Evolutionary conservation across 129 eudicot species (phyloP).

Genomic region (Oenanthe sinensis): DNA sequence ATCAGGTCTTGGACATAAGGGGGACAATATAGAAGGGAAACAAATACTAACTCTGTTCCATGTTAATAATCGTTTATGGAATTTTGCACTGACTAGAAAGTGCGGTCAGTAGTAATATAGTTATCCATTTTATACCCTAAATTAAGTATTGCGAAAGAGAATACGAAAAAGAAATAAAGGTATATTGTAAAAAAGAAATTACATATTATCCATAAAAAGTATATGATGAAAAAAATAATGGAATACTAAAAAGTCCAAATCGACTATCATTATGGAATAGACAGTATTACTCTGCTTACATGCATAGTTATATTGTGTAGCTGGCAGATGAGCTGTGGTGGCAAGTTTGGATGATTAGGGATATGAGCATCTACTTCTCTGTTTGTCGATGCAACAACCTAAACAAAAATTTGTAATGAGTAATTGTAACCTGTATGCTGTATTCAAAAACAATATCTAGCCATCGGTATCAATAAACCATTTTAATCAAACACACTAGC

Average conservation of each 20-base stretch:
- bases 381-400: conserved; percentile 91
- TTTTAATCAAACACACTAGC: not conserved
- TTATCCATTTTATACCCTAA: too few species aligned
- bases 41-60: not conserved
- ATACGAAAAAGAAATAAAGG: not conserved
- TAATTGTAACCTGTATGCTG: not conserved
- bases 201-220: not conserved
- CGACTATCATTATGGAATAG: not conserved
- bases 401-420: conserved; percentile 1
- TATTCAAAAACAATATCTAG: not conserved
- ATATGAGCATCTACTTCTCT: conserved; percentile 81
- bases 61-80: not conserved
- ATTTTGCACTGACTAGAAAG: not conserved
- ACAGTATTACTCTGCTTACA: conserved; percentile 31
- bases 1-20: not conserved
- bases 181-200: not conserved
- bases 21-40: not conserved
- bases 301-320: conserved; percentile 93
- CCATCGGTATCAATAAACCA: not conserved
- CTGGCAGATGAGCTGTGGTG: conserved; percentile 84
- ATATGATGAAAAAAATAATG: not conserved
- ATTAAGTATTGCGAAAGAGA: not conserved
- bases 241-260: not conserved
- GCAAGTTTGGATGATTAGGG: conserved; percentile 81
- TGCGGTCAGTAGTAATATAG: not conserved